Evolutionary conservation across 2,329 filamentous ascomycete species (phyloP).

Genomic region (Malbranchea cinnamomea): DNA sequence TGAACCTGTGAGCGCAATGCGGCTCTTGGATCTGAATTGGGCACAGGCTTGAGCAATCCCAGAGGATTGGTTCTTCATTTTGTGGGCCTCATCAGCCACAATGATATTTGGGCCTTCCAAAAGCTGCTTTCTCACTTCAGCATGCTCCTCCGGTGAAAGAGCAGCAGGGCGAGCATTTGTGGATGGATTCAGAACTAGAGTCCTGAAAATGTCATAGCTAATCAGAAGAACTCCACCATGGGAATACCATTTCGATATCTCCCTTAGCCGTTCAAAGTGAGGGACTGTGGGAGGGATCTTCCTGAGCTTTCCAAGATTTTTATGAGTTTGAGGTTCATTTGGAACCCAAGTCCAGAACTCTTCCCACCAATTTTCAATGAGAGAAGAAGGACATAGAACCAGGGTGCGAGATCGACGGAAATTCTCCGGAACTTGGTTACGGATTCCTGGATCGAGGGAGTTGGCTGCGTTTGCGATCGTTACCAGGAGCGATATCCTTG

Average conservation of each 20-base stretch:
- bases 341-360: slow-evolving; percentile 61
- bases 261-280: slow-evolving; percentile 25
- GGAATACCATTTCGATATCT: slow-evolving; percentile 44
- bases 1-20: slow-evolving; percentile 76
- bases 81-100: slow-evolving; percentile 74
- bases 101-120: slow-evolving; percentile 53
- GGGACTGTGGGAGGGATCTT: slow-evolving; percentile 36
- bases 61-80: slow-evolving; percentile 51
- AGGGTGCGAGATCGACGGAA: slow-evolving; percentile 51
- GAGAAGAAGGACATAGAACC: slow-evolving; percentile 57
- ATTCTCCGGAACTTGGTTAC: slow-evolving; percentile 51
- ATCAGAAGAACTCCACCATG: slow-evolving; percentile 61
- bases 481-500: slow-evolving; percentile 58
- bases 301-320: slow-evolving; percentile 40
- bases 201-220: slow-evolving; percentile 56
- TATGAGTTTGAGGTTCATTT: slow-evolving; percentile 13
- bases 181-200: slow-evolving; percentile 24
- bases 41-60: slow-evolving; percentile 39
- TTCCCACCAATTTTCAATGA: slow-evolving; percentile 72
- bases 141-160: slow-evolving; percentile 23
- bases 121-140: slow-evolving; percentile 35
- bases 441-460: slow-evolving; percentile 43
- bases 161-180: slow-evolving; percentile 13
- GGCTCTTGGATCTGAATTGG: slow-evolving; percentile 49
- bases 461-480: slow-evolving; percentile 52